Percentiles rank a stretch among this genome's conserved stretches.
Conservation (phyloP, 345 rosid species). For the Brassica napus region DNA sequence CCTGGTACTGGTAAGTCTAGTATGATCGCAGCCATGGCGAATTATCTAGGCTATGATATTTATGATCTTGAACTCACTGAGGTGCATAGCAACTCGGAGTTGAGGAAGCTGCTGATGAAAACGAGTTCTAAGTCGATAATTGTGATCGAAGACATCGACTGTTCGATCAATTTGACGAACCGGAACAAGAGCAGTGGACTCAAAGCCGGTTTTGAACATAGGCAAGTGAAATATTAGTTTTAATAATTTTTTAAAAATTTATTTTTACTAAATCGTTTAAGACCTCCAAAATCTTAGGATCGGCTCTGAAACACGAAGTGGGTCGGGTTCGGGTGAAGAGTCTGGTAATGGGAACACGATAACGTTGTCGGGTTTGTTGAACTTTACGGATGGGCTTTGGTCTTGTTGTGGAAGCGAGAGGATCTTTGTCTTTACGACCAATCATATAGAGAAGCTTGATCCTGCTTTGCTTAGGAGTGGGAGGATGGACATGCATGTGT, state of each 20-base stretch:
- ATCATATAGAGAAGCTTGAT: slow-evolving; percentile 89
- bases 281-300: background rate
- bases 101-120: slow-evolving; percentile 81
- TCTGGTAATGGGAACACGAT: slow-evolving; percentile 57
- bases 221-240: background rate
- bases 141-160: slow-evolving; percentile 92
- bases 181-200: slow-evolving; percentile 39
- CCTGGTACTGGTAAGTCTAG: slow-evolving; percentile 97
- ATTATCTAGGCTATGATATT: slow-evolving; percentile 84
- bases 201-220: slow-evolving; percentile 1
- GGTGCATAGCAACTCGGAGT: slow-evolving; percentile 84
- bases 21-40: slow-evolving; percentile 99
- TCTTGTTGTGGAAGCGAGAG: slow-evolving; percentile 97
- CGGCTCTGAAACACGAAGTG: slow-evolving; percentile 46
- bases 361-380: slow-evolving; percentile 85
- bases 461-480: slow-evolving; percentile 90
- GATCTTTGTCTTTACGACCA: slow-evolving; percentile 92
- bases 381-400: slow-evolving; percentile 96
- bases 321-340: slow-evolving; percentile 43
- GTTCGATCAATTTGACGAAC: slow-evolving; percentile 70
- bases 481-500: slow-evolving; percentile 94
- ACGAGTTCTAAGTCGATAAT: slow-evolving; percentile 90
- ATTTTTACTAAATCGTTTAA: background rate
- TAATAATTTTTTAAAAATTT: too few relatives aligned
- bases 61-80: slow-evolving; percentile 92